A percentile compares a stretch with the other conserved stretches of the same genome.
These are phyloP conservation scores for Termitomyces sp. DNA, from an alignment of 768 basidiomycete genomes.

Conservation along the genomic window DNA sequence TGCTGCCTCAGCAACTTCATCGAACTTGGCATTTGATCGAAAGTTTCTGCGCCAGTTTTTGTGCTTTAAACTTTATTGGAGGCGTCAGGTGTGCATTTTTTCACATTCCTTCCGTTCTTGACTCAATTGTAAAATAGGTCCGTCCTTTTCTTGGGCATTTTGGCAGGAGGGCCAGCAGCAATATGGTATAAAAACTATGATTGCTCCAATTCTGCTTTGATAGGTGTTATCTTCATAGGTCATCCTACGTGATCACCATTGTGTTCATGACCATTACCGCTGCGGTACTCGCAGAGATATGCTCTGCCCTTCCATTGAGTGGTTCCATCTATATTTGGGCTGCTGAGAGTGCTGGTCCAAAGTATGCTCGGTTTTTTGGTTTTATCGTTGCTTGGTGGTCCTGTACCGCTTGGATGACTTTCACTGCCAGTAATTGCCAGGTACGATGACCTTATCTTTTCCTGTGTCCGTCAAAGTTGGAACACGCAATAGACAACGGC, in stretches of 20 bases:
- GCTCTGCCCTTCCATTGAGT: slow-evolving; percentile 80
- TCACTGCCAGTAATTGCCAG: slow-evolving; percentile 83
- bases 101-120: not conserved
- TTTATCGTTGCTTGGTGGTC: slow-evolving; percentile 94
- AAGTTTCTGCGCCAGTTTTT: slow-evolving; percentile 87
- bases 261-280: slow-evolving; percentile 88
- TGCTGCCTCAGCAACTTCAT: slow-evolving; percentile 63
- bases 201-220: not conserved
- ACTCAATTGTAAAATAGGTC: slow-evolving; percentile 40
- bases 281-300: slow-evolving; percentile 82
- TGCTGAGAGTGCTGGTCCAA: slow-evolving; percentile 86
- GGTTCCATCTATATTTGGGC: slow-evolving; percentile 96
- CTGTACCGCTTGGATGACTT: slow-evolving; percentile 93
- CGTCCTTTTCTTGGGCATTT: slow-evolving; percentile 72
- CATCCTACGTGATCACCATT: slow-evolving; percentile 76
- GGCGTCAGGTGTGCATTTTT: slow-evolving; percentile 57
- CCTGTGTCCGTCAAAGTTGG: slow-evolving; percentile 1
- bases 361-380: slow-evolving; percentile 80
- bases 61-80: slow-evolving; percentile 85
- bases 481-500: slow-evolving; percentile 61
- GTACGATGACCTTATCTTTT: slow-evolving; percentile 30
- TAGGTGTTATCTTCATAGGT: slow-evolving; percentile 43
- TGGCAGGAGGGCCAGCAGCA: slow-evolving; percentile 83
- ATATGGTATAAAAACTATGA: slow-evolving; percentile 50
- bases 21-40: slow-evolving; percentile 81